Evolutionary conservation across 768 basidiomycete genomes (phyloP).

Genomic region (Tulasnella sp.): DNA sequence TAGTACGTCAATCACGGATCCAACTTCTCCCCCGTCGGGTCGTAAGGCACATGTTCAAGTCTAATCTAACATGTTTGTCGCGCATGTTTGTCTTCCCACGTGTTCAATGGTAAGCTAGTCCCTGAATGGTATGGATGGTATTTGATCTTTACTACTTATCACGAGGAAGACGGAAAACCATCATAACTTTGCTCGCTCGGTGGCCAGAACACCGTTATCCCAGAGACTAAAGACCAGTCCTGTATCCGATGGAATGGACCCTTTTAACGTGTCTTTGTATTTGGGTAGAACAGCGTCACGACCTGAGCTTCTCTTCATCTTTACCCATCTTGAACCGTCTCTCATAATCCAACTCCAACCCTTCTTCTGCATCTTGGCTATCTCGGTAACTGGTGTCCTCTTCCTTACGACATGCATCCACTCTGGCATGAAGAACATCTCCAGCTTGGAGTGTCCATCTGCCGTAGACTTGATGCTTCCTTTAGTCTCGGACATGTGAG

Average conservation of each 20-base stretch:
- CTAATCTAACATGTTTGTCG: too few relatives aligned
- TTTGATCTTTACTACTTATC: too few relatives aligned
- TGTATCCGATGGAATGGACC: constrained; percentile 40
- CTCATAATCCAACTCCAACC: constrained; percentile 51
- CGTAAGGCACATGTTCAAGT: too few relatives aligned
- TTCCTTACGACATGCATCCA: constrained; percentile 46
- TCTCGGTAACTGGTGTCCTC: constrained; percentile 36
- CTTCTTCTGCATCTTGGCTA: constrained; percentile 36
- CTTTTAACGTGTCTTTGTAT: constrained; percentile 35
- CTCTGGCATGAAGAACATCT: constrained; percentile 56
- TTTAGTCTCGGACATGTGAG: constrained; percentile 5
- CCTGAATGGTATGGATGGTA: too few relatives aligned
- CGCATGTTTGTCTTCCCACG: too few relatives aligned
- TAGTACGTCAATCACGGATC: too few relatives aligned
- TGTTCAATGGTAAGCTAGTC: too few relatives aligned
- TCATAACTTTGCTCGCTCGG: too few relatives aligned
- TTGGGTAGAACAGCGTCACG: constrained; percentile 35
- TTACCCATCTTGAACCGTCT: constrained; percentile 44
- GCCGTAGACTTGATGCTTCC: neutral
- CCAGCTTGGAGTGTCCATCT: constrained; percentile 22
- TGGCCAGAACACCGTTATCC: constrained; percentile 31
- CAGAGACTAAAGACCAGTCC: constrained; percentile 58
- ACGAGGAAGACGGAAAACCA: too few relatives aligned
- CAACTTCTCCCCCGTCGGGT: too few relatives aligned
- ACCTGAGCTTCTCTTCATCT: constrained; percentile 38